These are phyloP conservation scores for Globisporangium heterothallicum DNA, from an alignment of 352 stramenopile species.

Conservation along the genomic window DNA sequence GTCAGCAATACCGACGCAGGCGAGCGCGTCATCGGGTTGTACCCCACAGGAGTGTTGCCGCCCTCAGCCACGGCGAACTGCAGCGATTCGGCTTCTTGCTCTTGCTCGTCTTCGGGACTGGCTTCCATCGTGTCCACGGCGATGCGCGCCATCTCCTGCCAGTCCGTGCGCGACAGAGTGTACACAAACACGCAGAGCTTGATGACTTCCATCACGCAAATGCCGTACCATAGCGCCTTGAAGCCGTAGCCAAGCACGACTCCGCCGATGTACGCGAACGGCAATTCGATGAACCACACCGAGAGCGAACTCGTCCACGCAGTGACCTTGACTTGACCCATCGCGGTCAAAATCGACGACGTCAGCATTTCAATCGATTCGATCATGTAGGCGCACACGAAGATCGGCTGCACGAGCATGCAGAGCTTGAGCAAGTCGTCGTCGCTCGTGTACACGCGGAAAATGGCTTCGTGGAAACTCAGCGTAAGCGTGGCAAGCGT, in stretches of 20 bases:
- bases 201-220: slow-evolving; percentile 40
- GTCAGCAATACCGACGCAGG: slow-evolving; percentile 54
- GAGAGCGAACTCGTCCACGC: slow-evolving; percentile 36
- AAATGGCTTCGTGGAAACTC: slow-evolving; percentile 28
- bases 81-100: slow-evolving; percentile 23
- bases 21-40: slow-evolving; percentile 38
- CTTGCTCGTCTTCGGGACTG: slow-evolving; percentile 24
- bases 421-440: slow-evolving; percentile 39
- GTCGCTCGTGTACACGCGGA: slow-evolving; percentile 45
- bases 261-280: slow-evolving; percentile 38
- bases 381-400: slow-evolving; percentile 39
- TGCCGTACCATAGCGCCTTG: slow-evolving; percentile 36
- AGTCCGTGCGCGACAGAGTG: slow-evolving; percentile 36
- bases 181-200: slow-evolving; percentile 34
- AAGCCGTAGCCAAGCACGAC: slow-evolving; percentile 42
- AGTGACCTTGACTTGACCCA: slow-evolving; percentile 49
- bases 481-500: slow-evolving; percentile 32
- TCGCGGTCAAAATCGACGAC: slow-evolving; percentile 37
- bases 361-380: slow-evolving; percentile 49
- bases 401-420: slow-evolving; percentile 44
- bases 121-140: slow-evolving; percentile 38
- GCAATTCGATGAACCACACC: slow-evolving; percentile 46
- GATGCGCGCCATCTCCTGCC: slow-evolving; percentile 30
- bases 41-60: slow-evolving; percentile 46
- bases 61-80: slow-evolving; percentile 33